Percentiles rank a stretch among this genome's conserved stretches.
These are phyloP conservation scores for Ramalina intermedia DNA, from an alignment of 495 filamentous ascomycete genomes.

Conservation along the genomic window DNA sequence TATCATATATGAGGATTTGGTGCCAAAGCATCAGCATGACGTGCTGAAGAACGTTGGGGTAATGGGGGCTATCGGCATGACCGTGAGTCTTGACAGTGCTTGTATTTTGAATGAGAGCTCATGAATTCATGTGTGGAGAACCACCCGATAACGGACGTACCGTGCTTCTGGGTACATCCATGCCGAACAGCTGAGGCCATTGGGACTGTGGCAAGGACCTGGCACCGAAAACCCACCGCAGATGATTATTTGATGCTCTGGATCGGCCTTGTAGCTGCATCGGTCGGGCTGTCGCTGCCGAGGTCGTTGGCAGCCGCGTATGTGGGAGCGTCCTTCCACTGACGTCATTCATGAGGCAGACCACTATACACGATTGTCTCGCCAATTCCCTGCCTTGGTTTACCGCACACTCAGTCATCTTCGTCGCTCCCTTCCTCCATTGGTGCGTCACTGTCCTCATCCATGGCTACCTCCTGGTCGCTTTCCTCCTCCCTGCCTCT, in stretches of 20 bases:
- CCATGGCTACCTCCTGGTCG: conserved; percentile 55
- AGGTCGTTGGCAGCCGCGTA: neutral
- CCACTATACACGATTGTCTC: too few relatives aligned
- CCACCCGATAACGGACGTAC: conserved; percentile 60
- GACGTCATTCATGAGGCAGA: too few relatives aligned
- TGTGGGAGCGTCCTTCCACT: neutral
- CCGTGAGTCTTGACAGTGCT: conserved; percentile 37
- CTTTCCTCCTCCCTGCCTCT: conserved; percentile 59
- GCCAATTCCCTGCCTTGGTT: too few relatives aligned
- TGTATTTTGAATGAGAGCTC: conserved; percentile 30
- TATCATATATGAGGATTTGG: conserved; percentile 51
- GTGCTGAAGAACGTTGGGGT: conserved; percentile 43
- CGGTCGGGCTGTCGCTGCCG: conserved; percentile 59
- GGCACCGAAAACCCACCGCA: conserved; percentile 33
- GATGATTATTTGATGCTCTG: conserved; percentile 64
- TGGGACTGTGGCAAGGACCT: conserved; percentile 27
- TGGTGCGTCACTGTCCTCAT: conserved; percentile 47
- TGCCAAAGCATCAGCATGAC: conserved; percentile 46
- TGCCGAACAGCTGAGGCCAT: conserved; percentile 75
- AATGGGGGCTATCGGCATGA: conserved; percentile 63
- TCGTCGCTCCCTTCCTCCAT: conserved; percentile 43
- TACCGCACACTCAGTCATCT: conserved; percentile 12
- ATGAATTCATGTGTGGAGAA: conserved; percentile 37
- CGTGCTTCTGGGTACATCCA: conserved; percentile 71
- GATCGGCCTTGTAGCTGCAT: conserved; percentile 62